phyloP scores from a whole-genome alignment of 768 basidiomycete species.

The Collybiopsis confluens region DNA sequence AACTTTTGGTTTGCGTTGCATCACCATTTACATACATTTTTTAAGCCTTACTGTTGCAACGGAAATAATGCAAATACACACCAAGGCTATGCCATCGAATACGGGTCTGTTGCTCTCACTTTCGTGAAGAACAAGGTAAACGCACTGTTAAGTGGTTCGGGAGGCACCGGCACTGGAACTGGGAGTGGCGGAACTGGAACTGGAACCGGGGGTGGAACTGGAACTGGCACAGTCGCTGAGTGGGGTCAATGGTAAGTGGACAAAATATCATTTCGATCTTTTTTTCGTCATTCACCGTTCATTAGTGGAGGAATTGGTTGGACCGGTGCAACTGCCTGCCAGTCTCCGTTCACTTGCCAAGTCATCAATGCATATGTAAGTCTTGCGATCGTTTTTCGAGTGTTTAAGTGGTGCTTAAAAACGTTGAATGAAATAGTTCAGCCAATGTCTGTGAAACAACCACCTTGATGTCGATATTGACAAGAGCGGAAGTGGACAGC shows the following conservation, averaged over 20 bases:
- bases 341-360: too few relatives aligned
- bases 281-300: neutral
- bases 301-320: too few relatives aligned
- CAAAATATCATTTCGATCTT: too few relatives aligned
- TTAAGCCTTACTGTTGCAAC: slow-evolving; percentile 33
- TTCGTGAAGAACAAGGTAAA: slow-evolving; percentile 26
- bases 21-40: too few relatives aligned
- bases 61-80: slow-evolving; percentile 25
- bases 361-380: neutral
- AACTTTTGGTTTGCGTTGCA: too few relatives aligned
- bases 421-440: neutral
- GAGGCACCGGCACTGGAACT: neutral
- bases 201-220: too few relatives aligned
- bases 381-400: neutral
- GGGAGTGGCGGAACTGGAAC: neutral
- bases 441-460: neutral
- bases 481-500: too few relatives aligned
- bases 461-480: too few relatives aligned
- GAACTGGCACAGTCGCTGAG: neutral
- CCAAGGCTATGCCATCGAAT: slow-evolving; percentile 28
- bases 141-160: slow-evolving; percentile 4
- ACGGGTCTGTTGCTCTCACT: slow-evolving; percentile 24
- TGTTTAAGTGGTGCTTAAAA: neutral
- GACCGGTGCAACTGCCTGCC: too few relatives aligned
- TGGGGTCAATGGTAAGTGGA: neutral